Evolutionary conservation across 148 eudicot genomes (phyloP).

Genomic region (Vaccinium myrtillus): DNA sequence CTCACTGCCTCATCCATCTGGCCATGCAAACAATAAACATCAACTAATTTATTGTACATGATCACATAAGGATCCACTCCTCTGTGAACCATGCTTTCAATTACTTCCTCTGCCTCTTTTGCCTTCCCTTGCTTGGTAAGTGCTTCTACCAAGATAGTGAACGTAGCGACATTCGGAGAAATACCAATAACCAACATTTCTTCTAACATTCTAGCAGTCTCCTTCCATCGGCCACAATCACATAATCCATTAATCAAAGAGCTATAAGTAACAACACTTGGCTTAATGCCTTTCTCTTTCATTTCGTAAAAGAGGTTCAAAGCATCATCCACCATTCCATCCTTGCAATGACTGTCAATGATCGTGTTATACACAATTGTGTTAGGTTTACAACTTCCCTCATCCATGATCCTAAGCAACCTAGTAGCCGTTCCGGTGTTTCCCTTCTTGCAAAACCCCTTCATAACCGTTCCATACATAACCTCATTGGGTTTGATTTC

Average conservation of each 20-base stretch:
- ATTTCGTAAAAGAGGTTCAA: neutral
- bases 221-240: neutral
- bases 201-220: neutral
- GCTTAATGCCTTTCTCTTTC: neutral
- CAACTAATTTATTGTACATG: neutral
- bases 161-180: neutral
- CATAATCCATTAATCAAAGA: constrained; percentile 17
- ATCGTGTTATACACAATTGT: neutral
- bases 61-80: neutral
- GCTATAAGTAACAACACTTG: neutral
- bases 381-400: neutral
- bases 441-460: constrained; percentile 23
- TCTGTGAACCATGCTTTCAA: constrained; percentile 11
- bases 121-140: neutral
- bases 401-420: constrained; percentile 2
- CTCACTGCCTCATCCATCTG: neutral
- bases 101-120: neutral
- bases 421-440: neutral
- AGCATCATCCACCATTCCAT: constrained; percentile 9
- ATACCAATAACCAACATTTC: neutral
- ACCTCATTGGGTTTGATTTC: constrained; percentile 1
- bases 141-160: neutral
- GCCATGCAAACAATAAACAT: neutral
- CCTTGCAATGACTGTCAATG: constrained; percentile 12
- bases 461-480: constrained; percentile 13